phyloP scores from a whole-genome alignment of 2,329 filamentous ascomycete species.

The Alternaria longipes region DNA sequence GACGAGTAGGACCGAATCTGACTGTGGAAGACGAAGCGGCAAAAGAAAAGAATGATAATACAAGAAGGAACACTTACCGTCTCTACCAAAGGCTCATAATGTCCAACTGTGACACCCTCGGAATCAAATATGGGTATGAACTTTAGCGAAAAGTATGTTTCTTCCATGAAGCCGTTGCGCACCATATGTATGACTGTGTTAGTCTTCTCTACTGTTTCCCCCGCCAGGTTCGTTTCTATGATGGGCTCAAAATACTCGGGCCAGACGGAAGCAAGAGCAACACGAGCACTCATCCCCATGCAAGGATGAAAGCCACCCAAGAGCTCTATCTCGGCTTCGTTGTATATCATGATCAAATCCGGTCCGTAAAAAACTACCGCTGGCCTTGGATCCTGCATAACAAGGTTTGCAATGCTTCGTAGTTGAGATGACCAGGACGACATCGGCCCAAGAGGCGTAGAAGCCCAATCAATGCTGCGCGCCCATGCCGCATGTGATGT shows the following conservation, averaged over 20 bases:
- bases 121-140: conserved; percentile 77
- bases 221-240: conserved; percentile 30
- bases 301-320: conserved; percentile 60
- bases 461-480: conserved; percentile 75
- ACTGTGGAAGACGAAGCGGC: background rate
- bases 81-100: conserved; percentile 81
- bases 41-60: background rate
- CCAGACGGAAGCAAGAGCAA: conserved; percentile 76
- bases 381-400: conserved; percentile 67
- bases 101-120: conserved; percentile 73
- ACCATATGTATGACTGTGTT: conserved; percentile 77
- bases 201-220: conserved; percentile 53
- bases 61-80: conserved; percentile 63
- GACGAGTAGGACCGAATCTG: fast-evolving
- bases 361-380: conserved; percentile 67
- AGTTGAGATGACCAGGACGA: conserved; percentile 74
- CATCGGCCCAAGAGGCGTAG: conserved; percentile 76
- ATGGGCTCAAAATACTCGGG: conserved; percentile 34
- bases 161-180: conserved; percentile 74
- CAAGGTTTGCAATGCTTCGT: conserved; percentile 77
- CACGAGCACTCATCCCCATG: conserved; percentile 66
- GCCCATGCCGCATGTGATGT: conserved; percentile 24
- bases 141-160: conserved; percentile 81
- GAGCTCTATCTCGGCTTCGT: conserved; percentile 47
- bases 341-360: conserved; percentile 51